Base-by-base conservation (phyloP, 257 asterid species). In the Salvia rosmarinus region DNA sequence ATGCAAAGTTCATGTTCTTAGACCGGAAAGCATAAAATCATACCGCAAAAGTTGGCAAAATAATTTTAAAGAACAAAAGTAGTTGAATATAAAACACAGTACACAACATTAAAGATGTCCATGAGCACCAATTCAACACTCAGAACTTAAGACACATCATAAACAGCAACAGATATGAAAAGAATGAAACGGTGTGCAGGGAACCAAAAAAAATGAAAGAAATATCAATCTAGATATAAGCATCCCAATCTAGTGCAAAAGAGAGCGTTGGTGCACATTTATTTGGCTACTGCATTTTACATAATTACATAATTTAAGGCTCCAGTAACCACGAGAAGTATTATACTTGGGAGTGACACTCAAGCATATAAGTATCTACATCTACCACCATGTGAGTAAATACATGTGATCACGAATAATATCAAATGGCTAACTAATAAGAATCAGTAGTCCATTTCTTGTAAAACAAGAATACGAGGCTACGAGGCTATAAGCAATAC, bases 21-120 rank as follows among this genome's bases (percentile, higher is more conserved):
- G 10, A 56, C 51, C 65, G 57, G 44, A 73, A 20, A 62, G 62
- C 52, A 35, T 0, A 9, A 68, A 59, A 61, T 61, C 64, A 67
- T 21, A 60, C 51, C 50, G 34, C 40, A 44, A 34, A 54, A 65
- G 39, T 44, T 44, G 43, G 35, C 17, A 30, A 56, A 25, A 23
- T 4, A 51, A 28, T 12, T 21, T 37, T 19, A 21, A 28, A 43
- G 42, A 28, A 34, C 20, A 30, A 68, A 39, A 62, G n/a, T 43
- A 32, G 25, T 54, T 32, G 1, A 25, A 44, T 35, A 51, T 35
- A 40, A 72, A n/a, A 52, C 68, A 52, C 8, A 60, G n/a, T 21
- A 44, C 11, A 62, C 32, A 57, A 52, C 58, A 60, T 13, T 47
- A 32, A 42, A 32, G 2, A 65, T 7, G 32, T 30, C 64, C 55